Conservation (phyloP, 148 eudicot species). For the Diospyros kaki region DNA sequence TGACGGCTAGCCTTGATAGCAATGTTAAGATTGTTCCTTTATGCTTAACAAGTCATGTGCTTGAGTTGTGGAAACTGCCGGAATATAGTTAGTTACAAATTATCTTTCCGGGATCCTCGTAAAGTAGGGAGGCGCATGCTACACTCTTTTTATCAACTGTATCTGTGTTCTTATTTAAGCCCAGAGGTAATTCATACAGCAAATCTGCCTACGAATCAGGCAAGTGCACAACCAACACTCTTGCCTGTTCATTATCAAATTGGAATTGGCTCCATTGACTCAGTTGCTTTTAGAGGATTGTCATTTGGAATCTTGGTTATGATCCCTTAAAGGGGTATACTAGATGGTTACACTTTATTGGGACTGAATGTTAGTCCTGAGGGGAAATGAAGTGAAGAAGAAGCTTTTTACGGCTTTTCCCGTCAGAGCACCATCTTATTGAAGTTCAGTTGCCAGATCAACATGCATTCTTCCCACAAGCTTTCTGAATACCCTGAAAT, state of each 20-base stretch:
- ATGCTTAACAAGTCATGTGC: too few relatives aligned
- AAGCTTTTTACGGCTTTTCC: too few relatives aligned
- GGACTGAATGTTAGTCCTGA: slow-evolving; percentile 49
- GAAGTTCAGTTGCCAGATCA: slow-evolving; percentile 41
- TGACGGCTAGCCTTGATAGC: too few relatives aligned
- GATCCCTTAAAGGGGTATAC: slow-evolving; percentile 40
- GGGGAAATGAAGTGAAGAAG: background rate
- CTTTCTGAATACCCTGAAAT: slow-evolving; percentile 45
- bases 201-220: slow-evolving; percentile 27
- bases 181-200: background rate
- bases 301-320: slow-evolving; percentile 45
- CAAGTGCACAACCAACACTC: slow-evolving; percentile 47
- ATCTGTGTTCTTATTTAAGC: slow-evolving; percentile 15
- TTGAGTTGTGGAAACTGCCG: too few relatives aligned
- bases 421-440: too few relatives aligned
- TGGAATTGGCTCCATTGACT: slow-evolving; percentile 44
- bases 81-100: too few relatives aligned
- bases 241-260: slow-evolving; percentile 54
- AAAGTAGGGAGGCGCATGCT: too few relatives aligned
- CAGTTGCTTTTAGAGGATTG: slow-evolving; percentile 40
- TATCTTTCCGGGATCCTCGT: too few relatives aligned
- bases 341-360: slow-evolving; percentile 29
- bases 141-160: too few relatives aligned
- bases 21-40: too few relatives aligned
- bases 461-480: slow-evolving; percentile 84